Evolutionary conservation across 2,329 filamentous ascomycete species (phyloP).

Genomic region (Pestalotiopsis sp.): DNA sequence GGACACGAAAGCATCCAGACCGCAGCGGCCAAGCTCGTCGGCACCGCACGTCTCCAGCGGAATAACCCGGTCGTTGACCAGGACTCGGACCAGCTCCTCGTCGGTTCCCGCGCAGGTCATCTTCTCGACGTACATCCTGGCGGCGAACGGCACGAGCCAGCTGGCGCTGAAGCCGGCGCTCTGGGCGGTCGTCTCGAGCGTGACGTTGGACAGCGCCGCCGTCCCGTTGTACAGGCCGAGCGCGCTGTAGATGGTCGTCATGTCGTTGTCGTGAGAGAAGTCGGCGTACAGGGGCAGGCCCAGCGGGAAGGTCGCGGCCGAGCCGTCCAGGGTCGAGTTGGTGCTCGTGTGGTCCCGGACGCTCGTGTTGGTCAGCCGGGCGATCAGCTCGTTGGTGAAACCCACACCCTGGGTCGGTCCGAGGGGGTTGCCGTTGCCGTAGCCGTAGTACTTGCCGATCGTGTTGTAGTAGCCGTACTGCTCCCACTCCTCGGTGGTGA

Average conservation of each 20-base stretch:
- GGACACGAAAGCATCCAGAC: conserved; percentile 67
- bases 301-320: conserved; percentile 71
- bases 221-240: conserved; percentile 76
- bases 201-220: conserved; percentile 48
- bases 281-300: conserved; percentile 73
- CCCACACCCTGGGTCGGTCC: conserved; percentile 85
- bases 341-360: conserved; percentile 73
- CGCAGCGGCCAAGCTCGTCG: conserved; percentile 72
- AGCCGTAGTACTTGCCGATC: conserved; percentile 82
- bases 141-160: conserved; percentile 81
- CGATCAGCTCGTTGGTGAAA: conserved; percentile 83
- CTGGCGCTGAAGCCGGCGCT: conserved; percentile 70
- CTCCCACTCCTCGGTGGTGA: conserved; percentile 71
- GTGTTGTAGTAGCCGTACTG: conserved; percentile 79
- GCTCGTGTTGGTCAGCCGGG: conserved; percentile 68
- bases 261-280: conserved; percentile 89
- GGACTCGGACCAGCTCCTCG: conserved; percentile 73
- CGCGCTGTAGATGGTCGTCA: conserved; percentile 74
- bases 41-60: conserved; percentile 68
- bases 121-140: conserved; percentile 83
- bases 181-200: conserved; percentile 47
- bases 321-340: conserved; percentile 73
- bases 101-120: conserved; percentile 60
- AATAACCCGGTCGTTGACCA: conserved; percentile 83
- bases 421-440: conserved; percentile 72